Base-by-base conservation (phyloP, 805 yeast species). In the Isabelozyma gotoi region DNA sequence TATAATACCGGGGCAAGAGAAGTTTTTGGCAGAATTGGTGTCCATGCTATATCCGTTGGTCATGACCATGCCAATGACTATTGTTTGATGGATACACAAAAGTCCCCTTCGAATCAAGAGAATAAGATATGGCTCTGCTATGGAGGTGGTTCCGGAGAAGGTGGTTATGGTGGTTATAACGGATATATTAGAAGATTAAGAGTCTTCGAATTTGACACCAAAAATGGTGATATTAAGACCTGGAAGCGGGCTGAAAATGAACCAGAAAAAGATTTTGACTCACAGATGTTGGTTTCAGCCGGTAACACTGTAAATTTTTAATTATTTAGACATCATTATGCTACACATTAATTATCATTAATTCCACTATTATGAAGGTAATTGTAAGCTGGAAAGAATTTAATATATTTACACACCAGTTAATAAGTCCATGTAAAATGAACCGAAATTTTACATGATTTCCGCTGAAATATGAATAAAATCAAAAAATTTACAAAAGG, bases 51-150 rank as follows among this genome's bases (percentile, higher is more conserved):
- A 0, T 73, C 85, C 42, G 96, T 88, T 12, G 99, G 99, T 0
- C 99, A 94, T 61, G 99, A 94, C 57, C 99, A 94, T 62, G 87
- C 89, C 53, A 94, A 94, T 63, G 98, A 94, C 58, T 94, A 78
- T 60, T 94, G 99, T 64, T 65, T 88, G 46, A 64, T 74, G 40
- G 85, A 86, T 50, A 61, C 69, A 27, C 50, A 59, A 35, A 60
- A 67, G n/a, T 53, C 57, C 2, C 46, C 52, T 6, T n/a, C 56
- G 50, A 10, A 35, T 5, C 10, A 24, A n/a, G 56, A 59, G 29
- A 62, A 73, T 53, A 66, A 67, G 43, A 64, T 85, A 24, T 88
- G 96, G 96, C 67, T 94, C 27, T 94, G 99, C 57, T 90, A 89
- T 59, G 99, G 96, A 3, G 99, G 99, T 19, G 95, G 83, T 1